Conservation (phyloP, 2,329 filamentous ascomycete genomes). For the Ophiostoma ips region DNA sequence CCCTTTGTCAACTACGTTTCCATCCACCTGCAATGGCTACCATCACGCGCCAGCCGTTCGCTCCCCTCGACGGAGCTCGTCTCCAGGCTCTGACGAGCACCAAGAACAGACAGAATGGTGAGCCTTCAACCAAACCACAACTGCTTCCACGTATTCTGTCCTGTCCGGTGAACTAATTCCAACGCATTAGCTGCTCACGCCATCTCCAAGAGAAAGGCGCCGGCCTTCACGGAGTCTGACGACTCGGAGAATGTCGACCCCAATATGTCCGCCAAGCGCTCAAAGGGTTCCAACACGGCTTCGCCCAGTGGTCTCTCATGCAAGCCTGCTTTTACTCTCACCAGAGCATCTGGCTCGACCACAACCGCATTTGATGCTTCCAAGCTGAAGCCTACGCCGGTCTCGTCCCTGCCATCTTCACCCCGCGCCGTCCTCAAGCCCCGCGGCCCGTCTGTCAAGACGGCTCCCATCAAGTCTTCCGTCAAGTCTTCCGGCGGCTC, state of each 20-base stretch:
- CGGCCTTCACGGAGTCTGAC: constrained; percentile 33
- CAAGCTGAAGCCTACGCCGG: background rate
- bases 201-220: constrained; percentile 43
- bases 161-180: background rate
- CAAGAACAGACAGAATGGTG: constrained; percentile 68
- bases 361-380: constrained; percentile 22
- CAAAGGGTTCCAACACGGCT: constrained; percentile 34
- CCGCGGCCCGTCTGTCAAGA: constrained; percentile 35
- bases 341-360: constrained; percentile 21
- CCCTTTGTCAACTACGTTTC: background rate
- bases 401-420: background rate
- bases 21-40: constrained; percentile 33
- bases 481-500: constrained; percentile 16
- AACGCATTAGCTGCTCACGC: constrained; percentile 26
- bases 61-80: constrained; percentile 53
- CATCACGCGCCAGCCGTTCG: constrained; percentile 57
- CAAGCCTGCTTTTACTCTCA: constrained; percentile 31
- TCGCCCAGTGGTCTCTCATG: constrained; percentile 34
- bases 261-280: constrained; percentile 40
- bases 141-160: background rate
- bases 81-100: constrained; percentile 58
- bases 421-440: constrained; percentile 34
- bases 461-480: constrained; percentile 21
- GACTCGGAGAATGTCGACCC: constrained; percentile 52
- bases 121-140: constrained; percentile 22